phyloP scores from a whole-genome alignment of 2,329 filamentous ascomycete species.

The Chaetomiaceae sp. region DNA sequence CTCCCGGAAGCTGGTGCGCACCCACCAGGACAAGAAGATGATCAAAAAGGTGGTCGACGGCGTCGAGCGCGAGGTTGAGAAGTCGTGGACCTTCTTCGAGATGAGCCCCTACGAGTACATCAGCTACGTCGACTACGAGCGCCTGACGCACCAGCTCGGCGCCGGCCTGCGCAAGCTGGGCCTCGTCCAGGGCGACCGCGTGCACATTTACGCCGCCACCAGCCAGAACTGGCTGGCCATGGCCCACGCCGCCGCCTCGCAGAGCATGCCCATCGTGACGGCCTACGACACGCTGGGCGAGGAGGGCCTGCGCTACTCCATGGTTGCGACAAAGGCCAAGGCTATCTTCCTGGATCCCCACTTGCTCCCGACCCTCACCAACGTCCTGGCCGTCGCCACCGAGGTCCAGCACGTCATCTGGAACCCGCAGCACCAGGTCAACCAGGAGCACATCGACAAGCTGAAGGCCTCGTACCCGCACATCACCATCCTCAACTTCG shows the following conservation, averaged over 20 bases:
- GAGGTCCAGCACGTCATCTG: conserved; percentile 50
- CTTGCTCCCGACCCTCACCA: conserved; percentile 55
- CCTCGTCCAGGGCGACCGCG: conserved; percentile 60
- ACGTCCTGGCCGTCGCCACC: conserved; percentile 49
- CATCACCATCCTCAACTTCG: conserved; percentile 46
- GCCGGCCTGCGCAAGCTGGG: conserved; percentile 69
- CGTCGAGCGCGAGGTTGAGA: conserved; percentile 72
- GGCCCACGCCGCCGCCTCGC: conserved; percentile 56
- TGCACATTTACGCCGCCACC: conserved; percentile 79
- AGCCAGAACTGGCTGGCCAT: conserved; percentile 50
- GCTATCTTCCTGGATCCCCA: conserved; percentile 71
- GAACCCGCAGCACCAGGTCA: conserved; percentile 50
- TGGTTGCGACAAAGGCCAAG: conserved; percentile 66
- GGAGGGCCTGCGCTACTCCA: conserved; percentile 68
- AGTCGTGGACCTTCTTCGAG: conserved; percentile 85
- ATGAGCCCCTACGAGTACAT: conserved; percentile 73
- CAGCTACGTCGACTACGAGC: conserved; percentile 74
- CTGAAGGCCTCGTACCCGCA: conserved; percentile 46
- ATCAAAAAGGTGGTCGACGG: conserved; percentile 84
- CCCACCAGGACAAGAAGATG: conserved; percentile 81
- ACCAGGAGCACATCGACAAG: conserved; percentile 47
- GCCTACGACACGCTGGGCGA: conserved; percentile 77
- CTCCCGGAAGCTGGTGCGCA: conserved; percentile 67
- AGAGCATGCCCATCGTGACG: conserved; percentile 80
- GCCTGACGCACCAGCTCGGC: conserved; percentile 62